A percentile compares a stretch with the other conserved stretches of the same genome.
Evolutionary conservation across 1,284 basidiomycete genomes (phyloP).

Genomic region (Microbotryum saponariae): DNA sequence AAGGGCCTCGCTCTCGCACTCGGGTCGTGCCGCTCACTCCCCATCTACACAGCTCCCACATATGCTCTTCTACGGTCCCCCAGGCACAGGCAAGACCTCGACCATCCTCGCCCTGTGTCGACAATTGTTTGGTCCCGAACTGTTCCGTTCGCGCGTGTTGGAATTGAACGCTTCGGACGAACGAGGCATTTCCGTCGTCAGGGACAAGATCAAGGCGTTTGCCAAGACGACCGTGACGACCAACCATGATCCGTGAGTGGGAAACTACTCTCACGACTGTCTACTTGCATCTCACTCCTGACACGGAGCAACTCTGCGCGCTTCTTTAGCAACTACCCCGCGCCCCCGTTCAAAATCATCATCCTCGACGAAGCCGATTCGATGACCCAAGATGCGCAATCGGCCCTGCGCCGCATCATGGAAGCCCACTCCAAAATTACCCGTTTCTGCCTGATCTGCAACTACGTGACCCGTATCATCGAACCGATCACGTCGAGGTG

Average conservation of each 20-base stretch:
- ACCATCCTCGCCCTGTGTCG: slow-evolving; percentile 91
- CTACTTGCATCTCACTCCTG: too few species aligned
- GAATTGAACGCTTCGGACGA: slow-evolving; percentile 99
- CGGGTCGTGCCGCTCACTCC: background rate
- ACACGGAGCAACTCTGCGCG: background rate
- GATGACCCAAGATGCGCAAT: slow-evolving; percentile 99
- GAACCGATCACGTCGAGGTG: slow-evolving; percentile 98
- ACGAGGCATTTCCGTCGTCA: slow-evolving; percentile 89
- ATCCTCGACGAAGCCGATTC: slow-evolving; percentile 98
- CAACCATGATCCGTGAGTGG: slow-evolving; percentile 30
- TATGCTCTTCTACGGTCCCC: slow-evolving; percentile 99
- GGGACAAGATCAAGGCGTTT: slow-evolving; percentile 98
- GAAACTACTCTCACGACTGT: too few species aligned
- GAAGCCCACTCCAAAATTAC: slow-evolving; percentile 95
- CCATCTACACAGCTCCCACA: slow-evolving; percentile 69
- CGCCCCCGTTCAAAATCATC: slow-evolving; percentile 97
- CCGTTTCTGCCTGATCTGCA: slow-evolving; percentile 96
- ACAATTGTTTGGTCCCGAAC: slow-evolving; percentile 93
- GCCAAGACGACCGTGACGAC: slow-evolving; percentile 54
- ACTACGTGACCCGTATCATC: slow-evolving; percentile 98
- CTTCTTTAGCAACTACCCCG: slow-evolving; percentile 58
- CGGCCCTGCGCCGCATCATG: slow-evolving; percentile 93
- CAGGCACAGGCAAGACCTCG: slow-evolving; percentile 97
- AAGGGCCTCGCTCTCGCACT: background rate
- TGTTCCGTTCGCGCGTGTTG: slow-evolving; percentile 85